Conservation (phyloP, 805 yeast species). For the Pichia scutulata region DNA sequence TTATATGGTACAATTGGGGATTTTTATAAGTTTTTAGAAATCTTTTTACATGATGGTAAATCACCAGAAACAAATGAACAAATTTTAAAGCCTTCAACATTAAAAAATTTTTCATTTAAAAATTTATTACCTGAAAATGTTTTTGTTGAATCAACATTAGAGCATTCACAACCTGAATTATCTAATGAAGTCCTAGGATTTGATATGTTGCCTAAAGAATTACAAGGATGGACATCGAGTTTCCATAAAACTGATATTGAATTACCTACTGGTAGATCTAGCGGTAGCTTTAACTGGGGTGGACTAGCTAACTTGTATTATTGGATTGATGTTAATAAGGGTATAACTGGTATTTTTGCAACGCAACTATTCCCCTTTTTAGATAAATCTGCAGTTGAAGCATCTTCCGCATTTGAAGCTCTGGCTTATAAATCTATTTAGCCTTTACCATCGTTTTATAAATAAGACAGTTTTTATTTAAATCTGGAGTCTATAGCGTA, state of each 20-base stretch:
- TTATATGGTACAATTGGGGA: slow-evolving; percentile 3
- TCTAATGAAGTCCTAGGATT: neutral
- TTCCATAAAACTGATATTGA: slow-evolving; percentile 2
- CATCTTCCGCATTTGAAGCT: slow-evolving; percentile 1
- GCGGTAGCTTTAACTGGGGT: slow-evolving; percentile 1
- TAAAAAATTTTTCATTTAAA: slow-evolving; percentile 1
- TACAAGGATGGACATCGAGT: slow-evolving; percentile 7
- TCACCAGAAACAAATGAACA: neutral
- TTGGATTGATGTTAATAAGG: slow-evolving; percentile 5
- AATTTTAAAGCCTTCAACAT: slow-evolving; percentile 6
- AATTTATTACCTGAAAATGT: slow-evolving; percentile 5
- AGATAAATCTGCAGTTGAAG: neutral
- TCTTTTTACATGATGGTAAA: slow-evolving; percentile 6
- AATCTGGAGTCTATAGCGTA: no score
- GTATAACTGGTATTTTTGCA: slow-evolving; percentile 5
- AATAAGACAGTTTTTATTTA: no score
- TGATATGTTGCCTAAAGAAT: neutral
- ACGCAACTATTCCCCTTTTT: slow-evolving; percentile 6
- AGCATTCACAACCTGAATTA: slow-evolving; percentile 1
- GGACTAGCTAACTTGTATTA: slow-evolving; percentile 7
- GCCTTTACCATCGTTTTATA: no score
- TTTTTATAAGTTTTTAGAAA: slow-evolving; percentile 6
- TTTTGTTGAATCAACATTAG: slow-evolving; percentile 1
- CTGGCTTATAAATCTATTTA: neutral
- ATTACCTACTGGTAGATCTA: slow-evolving; percentile 6